Base-by-base conservation (phyloP, 2,329 filamentous ascomycete genomes). In the Huntiella bhutanensis region DNA sequence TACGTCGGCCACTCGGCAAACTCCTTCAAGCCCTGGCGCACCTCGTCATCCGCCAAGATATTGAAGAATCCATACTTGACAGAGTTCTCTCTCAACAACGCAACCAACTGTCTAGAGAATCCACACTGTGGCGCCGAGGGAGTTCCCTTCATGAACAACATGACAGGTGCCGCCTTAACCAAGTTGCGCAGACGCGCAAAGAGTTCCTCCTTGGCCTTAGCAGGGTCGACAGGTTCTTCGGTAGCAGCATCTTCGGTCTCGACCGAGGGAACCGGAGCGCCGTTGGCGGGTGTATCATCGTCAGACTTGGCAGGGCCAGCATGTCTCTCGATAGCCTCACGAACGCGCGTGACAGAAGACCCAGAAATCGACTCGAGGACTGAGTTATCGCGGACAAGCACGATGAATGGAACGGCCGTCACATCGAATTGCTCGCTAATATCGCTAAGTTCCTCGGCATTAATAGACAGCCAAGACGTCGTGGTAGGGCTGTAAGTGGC, bases 41-140 rank as follows among this genome's bases (percentile, higher is more conserved):
- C 91, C 62, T 96, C 88, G 57, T 98, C 88, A 60, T 98, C 91
- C 52, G 91, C 91, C 55, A 98, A 64, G 53, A 98, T 98, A 60
- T 98, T 96, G 70, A 98, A 98, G 69, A 98, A 98, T 15, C 91
- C 91, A 61, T 96, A 98, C 60, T 93, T 85, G 51, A 98, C 82
- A 43, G 81, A 81, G 58, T 85, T 80, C 64, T 96, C 88, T 45
- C 91, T 75, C 55, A 98, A 65, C 41, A 98, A 74, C 19, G 69
- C 77, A 38, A 98, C 91, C 39, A 94, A 67, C 65, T 95, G 86
- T 54, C 88, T 70, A 54, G 84, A 93, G 64, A 98, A 98, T 2
- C 91, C 86, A 57, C 87, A 94, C 62, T 93, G 82, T 1, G 86
- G 86, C 32, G 76, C 73, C 53, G 78, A 83, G 0, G 86, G 86